These are phyloP conservation scores for Aulographum hederae DNA, from an alignment of 2,329 filamentous ascomycete species.

Conservation along the genomic window DNA sequence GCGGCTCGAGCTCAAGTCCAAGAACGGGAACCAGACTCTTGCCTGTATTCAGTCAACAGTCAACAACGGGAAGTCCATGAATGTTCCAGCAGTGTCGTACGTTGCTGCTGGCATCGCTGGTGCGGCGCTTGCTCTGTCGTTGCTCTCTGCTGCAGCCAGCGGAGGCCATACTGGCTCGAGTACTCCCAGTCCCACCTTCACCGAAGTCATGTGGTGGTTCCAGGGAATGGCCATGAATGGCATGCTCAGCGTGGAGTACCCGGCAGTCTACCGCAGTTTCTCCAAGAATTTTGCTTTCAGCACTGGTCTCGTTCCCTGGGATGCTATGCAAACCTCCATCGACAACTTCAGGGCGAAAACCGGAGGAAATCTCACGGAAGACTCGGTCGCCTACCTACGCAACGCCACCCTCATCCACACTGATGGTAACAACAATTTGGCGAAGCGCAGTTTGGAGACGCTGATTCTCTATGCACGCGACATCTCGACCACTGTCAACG, in stretches of 20 bases:
- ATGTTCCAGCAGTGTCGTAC: constrained; percentile 61
- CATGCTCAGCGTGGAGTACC: constrained; percentile 85
- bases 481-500: constrained; percentile 19
- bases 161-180: constrained; percentile 35
- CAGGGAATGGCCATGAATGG: constrained; percentile 89
- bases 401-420: constrained; percentile 60
- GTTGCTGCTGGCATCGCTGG: constrained; percentile 70
- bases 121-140: constrained; percentile 59
- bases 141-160: constrained; percentile 46
- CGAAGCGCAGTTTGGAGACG: constrained; percentile 5
- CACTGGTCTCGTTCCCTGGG: constrained; percentile 68
- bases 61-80: constrained; percentile 71
- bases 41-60: constrained; percentile 73
- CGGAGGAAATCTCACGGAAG: constrained; percentile 70
- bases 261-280: constrained; percentile 75
- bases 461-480: constrained; percentile 13
- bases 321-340: constrained; percentile 60
- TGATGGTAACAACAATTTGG: constrained; percentile 28
- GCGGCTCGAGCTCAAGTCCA: constrained; percentile 52
- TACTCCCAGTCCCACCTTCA: constrained; percentile 64
- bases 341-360: constrained; percentile 66
- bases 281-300: constrained; percentile 88
- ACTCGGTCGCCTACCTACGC: constrained; percentile 55
- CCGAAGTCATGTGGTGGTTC: constrained; percentile 74
- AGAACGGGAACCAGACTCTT: constrained; percentile 39